Evolutionary conservation across 768 basidiomycete species (phyloP), one percentile per base, ranked within the genome.

Genomic region (Nevesoporus exiguus): DNA sequence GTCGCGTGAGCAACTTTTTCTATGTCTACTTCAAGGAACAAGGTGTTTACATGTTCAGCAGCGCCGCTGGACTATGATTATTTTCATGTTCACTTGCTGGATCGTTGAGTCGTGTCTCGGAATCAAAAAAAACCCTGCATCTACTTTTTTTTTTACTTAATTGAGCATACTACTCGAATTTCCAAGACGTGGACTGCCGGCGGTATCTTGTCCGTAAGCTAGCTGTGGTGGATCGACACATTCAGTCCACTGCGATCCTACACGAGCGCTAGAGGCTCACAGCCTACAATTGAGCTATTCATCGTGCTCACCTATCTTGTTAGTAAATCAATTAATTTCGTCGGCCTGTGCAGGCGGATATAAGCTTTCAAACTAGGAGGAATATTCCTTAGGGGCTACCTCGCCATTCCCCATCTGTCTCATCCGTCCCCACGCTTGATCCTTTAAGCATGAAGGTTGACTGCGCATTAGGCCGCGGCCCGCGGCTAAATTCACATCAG

Each of bases 391-490:
- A 48, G n/a, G n/a, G n/a, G 45, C 54, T 62, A 36, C 31, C 27
- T 57, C 24, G 19, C 57, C 43, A 57, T 53, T 51, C 29, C 54
- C 44, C 27, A 24, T 45, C 24, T 62, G 13, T 53, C 50, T 45
- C 34, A 34, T 55, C 52, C 7, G 41, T 50, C 36, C 25, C 41
- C 42, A 27, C 25, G n/a, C 49, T 29, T 31, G 22, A 41, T 33
- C 54, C 52, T 42, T n/a, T 55, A 22, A 49, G 53, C n/a, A 50
- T 57, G 49, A 41, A 47, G 25, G 29, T 50, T 14, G 15, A 33
- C 25, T n/a, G 5, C 3, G 51, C 65, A 58, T 55, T 60, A 65
- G 60, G 62, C 65, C 60, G 65, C 60, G 60, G 58, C 0, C 56
- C 54, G 24, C 51, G 51, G 65, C 27, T 49, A 40, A 54, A 49